phyloP scores from a whole-genome alignment of 768 basidiomycete genomes.

The Mycena indigotica region DNA sequence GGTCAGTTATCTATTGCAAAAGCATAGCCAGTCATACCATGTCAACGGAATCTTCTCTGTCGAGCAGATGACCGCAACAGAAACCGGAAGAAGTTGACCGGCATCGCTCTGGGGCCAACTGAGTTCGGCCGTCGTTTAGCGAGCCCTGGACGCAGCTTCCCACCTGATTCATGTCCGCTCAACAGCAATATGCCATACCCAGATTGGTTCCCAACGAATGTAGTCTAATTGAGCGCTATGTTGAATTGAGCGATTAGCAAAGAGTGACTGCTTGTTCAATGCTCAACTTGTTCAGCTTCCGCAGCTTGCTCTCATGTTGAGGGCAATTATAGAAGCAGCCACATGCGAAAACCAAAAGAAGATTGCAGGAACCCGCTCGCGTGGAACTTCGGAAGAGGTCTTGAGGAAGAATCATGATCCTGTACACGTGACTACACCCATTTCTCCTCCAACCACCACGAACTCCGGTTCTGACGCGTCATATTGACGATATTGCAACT shows the following conservation, averaged over 20 bases:
- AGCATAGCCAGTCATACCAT: slow-evolving; percentile 1
- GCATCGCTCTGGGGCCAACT: neutral
- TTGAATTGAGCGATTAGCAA: neutral
- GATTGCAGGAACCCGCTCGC: no score
- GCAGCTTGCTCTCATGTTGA: neutral
- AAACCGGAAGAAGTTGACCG: neutral
- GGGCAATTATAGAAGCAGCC: no score
- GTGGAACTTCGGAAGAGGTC: no score
- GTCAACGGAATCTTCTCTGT: neutral
- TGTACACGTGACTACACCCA: no score
- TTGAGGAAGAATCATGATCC: no score
- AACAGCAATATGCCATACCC: neutral
- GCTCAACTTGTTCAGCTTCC: neutral
- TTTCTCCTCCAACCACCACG: no score
- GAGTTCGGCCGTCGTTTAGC: neutral
- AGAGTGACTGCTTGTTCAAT: neutral
- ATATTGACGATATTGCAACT: no score
- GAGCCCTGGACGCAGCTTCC: neutral
- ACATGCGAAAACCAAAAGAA: no score
- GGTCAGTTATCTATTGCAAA: slow-evolving; percentile 1
- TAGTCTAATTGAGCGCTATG: neutral
- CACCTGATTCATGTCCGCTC: neutral
- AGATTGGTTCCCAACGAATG: neutral
- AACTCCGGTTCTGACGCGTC: no score
- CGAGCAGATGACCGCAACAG: neutral